Percentiles rank a stretch among this genome's conserved stretches.
These are phyloP conservation scores for Gyrodon lividus DNA, from an alignment of 768 basidiomycete genomes.

Conservation along the genomic window DNA sequence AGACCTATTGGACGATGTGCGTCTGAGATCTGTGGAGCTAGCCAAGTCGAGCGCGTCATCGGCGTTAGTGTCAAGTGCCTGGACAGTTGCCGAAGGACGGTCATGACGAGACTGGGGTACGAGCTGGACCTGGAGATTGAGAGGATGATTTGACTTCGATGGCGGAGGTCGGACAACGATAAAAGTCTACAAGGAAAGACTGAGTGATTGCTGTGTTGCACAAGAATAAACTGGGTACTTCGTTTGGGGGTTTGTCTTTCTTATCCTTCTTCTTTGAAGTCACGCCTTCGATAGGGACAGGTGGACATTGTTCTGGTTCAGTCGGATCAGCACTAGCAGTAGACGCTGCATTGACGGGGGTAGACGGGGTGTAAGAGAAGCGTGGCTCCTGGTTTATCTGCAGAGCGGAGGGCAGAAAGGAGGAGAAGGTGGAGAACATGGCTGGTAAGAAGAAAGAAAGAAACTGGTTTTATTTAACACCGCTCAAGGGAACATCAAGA, in stretches of 20 bases:
- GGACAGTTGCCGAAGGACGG: slow-evolving; percentile 36
- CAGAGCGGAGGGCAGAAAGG: slow-evolving; percentile 49
- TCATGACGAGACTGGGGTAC: slow-evolving; percentile 56
- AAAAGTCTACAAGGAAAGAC: slow-evolving; percentile 59
- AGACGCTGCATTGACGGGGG: slow-evolving; percentile 4
- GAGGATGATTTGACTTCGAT: slow-evolving; percentile 77
- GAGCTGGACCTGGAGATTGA: slow-evolving; percentile 91
- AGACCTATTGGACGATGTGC: slow-evolving; percentile 48
- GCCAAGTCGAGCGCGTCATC: slow-evolving; percentile 26
- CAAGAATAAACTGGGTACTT: slow-evolving; percentile 36
- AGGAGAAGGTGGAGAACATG: slow-evolving; percentile 56
- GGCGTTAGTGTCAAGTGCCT: slow-evolving; percentile 43
- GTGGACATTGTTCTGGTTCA: background rate
- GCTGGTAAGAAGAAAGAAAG: background rate
- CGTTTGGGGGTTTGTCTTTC: slow-evolving; percentile 43
- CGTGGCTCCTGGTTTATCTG: slow-evolving; percentile 31
- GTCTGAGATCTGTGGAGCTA: slow-evolving; percentile 25
- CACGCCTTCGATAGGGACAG: slow-evolving; percentile 27
- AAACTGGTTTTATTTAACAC: slow-evolving; percentile 16
- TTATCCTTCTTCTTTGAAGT: slow-evolving; percentile 47
- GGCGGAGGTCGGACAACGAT: slow-evolving; percentile 91
- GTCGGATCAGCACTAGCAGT: slow-evolving; percentile 12
- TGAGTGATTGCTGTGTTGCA: slow-evolving; percentile 2
- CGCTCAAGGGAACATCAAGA: slow-evolving; percentile 2
- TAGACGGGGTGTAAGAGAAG: slow-evolving; percentile 21